Percentiles rank a stretch among this genome's conserved stretches.
phyloP scores from a whole-genome alignment of 192 early-diverging fungal genomes.

The Gryganskiella cystojenkinii region DNA sequence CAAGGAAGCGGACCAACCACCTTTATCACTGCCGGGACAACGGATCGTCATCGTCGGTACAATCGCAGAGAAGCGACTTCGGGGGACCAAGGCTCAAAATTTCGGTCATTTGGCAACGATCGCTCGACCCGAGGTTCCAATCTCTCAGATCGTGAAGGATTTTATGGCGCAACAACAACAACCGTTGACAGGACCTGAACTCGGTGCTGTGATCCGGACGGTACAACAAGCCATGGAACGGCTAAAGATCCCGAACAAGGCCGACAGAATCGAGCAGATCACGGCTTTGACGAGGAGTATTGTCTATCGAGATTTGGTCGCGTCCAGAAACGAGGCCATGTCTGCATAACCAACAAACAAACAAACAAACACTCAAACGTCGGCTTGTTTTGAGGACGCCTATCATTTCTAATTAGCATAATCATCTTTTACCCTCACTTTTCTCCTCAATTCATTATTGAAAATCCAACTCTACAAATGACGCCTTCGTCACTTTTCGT shows the following conservation, averaged over 20 bases:
- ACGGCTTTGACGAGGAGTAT: neutral
- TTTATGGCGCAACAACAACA: neutral
- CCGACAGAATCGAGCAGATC: conserved; percentile 11
- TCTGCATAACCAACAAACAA: too few relatives aligned
- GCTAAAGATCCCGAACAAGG: conserved; percentile 15
- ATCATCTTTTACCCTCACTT: too few relatives aligned
- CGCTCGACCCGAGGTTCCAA: conserved; percentile 19
- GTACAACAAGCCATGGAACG: conserved; percentile 21
- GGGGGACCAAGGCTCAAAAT: conserved; percentile 5
- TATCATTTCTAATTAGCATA: too few relatives aligned
- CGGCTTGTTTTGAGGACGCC: too few relatives aligned
- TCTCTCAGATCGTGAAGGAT: conserved; percentile 17
- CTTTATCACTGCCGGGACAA: neutral
- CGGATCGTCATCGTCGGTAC: conserved; percentile 29
- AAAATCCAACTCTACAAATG: too few relatives aligned
- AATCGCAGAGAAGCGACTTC: conserved; percentile 17
- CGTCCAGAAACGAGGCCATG: too few relatives aligned
- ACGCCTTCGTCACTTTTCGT: too few relatives aligned
- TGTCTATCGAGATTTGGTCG: neutral
- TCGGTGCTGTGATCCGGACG: conserved; percentile 12
- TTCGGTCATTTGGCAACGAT: conserved; percentile 14
- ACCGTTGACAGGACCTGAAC: conserved; percentile 1
- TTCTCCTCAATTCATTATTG: too few relatives aligned
- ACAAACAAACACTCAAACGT: too few relatives aligned
- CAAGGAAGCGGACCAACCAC: neutral